These are phyloP conservation scores for Penicillium alfredii DNA, from an alignment of 495 filamentous ascomycete genomes.

Conservation along the genomic window DNA sequence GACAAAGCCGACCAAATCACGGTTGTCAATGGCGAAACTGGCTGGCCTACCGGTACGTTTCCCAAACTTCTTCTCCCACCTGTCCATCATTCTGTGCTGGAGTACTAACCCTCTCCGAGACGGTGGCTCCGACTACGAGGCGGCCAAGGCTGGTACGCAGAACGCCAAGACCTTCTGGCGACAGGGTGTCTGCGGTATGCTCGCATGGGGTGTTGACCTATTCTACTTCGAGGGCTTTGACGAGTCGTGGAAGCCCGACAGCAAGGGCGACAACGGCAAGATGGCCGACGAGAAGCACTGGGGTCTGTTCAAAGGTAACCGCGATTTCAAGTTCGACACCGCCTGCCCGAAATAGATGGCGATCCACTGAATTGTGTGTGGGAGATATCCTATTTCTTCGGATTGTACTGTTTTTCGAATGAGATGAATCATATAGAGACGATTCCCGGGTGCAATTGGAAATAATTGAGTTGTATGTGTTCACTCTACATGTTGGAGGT, in stretches of 20 bases:
- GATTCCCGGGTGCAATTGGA: no score
- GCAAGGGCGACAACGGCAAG: slow-evolving; percentile 61
- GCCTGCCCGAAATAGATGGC: no score
- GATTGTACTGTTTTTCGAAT: no score
- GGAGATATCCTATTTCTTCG: no score
- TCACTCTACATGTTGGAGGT: no score
- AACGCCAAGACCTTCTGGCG: slow-evolving; percentile 60
- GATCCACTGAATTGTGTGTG: no score
- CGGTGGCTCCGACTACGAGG: slow-evolving; percentile 59
- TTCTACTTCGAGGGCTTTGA: slow-evolving; percentile 85
- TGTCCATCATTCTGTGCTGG: background rate
- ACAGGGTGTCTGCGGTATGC: slow-evolving; percentile 62
- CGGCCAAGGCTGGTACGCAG: slow-evolving; percentile 54
- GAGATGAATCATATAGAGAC: no score
- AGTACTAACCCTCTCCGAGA: slow-evolving; percentile 17
- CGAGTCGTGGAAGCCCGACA: slow-evolving; percentile 72
- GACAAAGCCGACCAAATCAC: slow-evolving; percentile 47
- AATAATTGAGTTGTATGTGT: no score
- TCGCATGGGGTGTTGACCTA: slow-evolving; percentile 67
- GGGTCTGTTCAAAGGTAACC: slow-evolving; percentile 63
- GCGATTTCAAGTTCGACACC: slow-evolving; percentile 57
- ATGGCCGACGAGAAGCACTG: slow-evolving; percentile 68
- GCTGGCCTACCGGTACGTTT: slow-evolving; percentile 53
- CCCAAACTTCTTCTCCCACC: background rate
- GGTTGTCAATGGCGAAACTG: slow-evolving; percentile 74